Evolutionary conservation across 306 rosid genomes (phyloP).

Genomic region (Quercus agrifolia): DNA sequence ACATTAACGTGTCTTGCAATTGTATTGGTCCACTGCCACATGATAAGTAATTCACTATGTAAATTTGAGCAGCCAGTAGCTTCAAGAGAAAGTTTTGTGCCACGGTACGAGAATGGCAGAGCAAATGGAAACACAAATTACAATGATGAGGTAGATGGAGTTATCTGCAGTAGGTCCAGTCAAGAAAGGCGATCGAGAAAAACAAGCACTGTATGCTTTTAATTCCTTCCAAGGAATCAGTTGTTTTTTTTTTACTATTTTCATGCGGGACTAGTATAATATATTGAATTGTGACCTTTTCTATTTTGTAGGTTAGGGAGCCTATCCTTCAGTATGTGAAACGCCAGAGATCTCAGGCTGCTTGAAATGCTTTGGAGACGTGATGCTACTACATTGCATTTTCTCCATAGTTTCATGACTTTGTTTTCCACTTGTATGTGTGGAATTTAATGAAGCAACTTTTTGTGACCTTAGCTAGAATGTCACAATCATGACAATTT

Average conservation of each 20-base stretch:
- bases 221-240: slow-evolving; percentile 4
- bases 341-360: slow-evolving; percentile 72
- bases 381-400: neutral
- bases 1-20: neutral
- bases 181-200: slow-evolving; percentile 80
- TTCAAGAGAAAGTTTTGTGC: slow-evolving; percentile 81
- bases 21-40: neutral
- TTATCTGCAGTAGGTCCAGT: slow-evolving; percentile 45
- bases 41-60: neutral
- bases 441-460: slow-evolving; percentile 2
- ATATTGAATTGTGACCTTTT: neutral
- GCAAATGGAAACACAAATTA: slow-evolving; percentile 40
- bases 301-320: slow-evolving; percentile 72
- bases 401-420: neutral
- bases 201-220: slow-evolving; percentile 70
- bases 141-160: slow-evolving; percentile 51
- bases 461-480: neutral
- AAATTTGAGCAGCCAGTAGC: slow-evolving; percentile 57
- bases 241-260: no score
- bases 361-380: slow-evolving; percentile 16
- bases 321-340: slow-evolving; percentile 75
- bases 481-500: neutral
- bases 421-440: neutral
- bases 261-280: neutral
- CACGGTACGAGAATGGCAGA: slow-evolving; percentile 46